Base-by-base conservation (phyloP, 2,329 filamentous ascomycete species). In the Cytospora schulzeri region DNA sequence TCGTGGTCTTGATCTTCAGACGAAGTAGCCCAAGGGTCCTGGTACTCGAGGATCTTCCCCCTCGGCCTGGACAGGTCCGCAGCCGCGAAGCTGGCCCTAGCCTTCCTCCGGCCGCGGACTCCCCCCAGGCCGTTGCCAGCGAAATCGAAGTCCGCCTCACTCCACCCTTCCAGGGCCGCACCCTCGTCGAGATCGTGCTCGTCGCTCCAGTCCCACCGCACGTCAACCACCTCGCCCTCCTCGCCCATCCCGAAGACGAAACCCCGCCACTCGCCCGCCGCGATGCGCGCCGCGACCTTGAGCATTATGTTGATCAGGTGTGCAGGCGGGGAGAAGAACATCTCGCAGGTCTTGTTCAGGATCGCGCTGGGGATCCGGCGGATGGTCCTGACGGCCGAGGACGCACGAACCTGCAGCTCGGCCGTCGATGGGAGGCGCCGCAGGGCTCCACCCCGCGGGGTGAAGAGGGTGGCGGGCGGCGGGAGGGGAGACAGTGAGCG, bases 221-320 rank as follows among this genome's bases (percentile, higher is more conserved):
- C 85, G 2, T 83, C 81, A 29, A 86, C 83, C 64, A 76, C 73
- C 70, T 85, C 82, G 11, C 84, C 84, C 19, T 76, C 73, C 62
- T 87, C 84, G 35, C 80, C 80, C 60, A 81, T 77, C 14, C 85
- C 85, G 58, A 83, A 81, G 60, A 86, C 80, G 69, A 84, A 76
- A 67, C 85, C 90, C 71, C 85, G 79, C 88, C 84, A 87, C 77
- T 85, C 82, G 22, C 85, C 86, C 33, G 81, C 81, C 1, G 88
- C 84, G 67, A 97, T 92, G 67, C 86, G 88, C 0, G 91, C 88
- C 0, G 93, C 91, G 63, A 97, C 91, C 63, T 88, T 87, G 5
- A 97, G 83, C 82, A 97, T 93, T 50, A 96, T 80, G 29, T 86
- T 82, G 41, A 96, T 85, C 2, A 96, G 83, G 70, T 93, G 87